Evolutionary conservation across 805 yeast species (phyloP).

Genomic region (Myxozyma nipponensis): DNA sequence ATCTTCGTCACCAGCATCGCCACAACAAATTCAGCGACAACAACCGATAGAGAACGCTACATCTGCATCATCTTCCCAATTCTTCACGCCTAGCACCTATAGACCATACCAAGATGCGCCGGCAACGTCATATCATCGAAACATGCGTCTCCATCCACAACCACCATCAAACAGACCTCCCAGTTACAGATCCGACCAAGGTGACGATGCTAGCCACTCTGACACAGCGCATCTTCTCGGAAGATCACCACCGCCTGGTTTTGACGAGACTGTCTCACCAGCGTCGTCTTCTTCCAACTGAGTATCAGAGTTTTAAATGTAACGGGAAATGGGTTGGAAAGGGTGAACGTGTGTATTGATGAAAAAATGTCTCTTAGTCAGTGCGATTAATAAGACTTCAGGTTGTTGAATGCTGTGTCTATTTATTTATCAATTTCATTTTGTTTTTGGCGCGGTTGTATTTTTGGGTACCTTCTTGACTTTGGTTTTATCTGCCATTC

Average conservation of each 20-base stretch:
- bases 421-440: no score
- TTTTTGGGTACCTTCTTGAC: no score
- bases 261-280: constrained; percentile 11
- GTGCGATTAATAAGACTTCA: no score
- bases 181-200: constrained; percentile 21
- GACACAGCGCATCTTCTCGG: constrained; percentile 24
- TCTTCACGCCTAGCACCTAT: not conserved
- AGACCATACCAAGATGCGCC: not conserved
- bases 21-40: no score
- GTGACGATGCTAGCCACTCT: constrained; percentile 10
- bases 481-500: no score
- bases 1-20: constrained; percentile 3
- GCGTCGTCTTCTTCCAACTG: not conserved
- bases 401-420: no score
- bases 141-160: constrained; percentile 8
- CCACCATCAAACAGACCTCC: constrained; percentile 25
- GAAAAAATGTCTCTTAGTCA: not conserved
- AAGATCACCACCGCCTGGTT: constrained; percentile 27
- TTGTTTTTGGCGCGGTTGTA: no score
- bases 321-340: not conserved
- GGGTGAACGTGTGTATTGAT: not conserved
- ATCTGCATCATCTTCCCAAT: not conserved
- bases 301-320: no score
- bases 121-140: constrained; percentile 4
- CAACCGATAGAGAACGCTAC: no score